phyloP scores from a whole-genome alignment of 1,284 basidiomycete species.

The Chondrostereum purpureum region DNA sequence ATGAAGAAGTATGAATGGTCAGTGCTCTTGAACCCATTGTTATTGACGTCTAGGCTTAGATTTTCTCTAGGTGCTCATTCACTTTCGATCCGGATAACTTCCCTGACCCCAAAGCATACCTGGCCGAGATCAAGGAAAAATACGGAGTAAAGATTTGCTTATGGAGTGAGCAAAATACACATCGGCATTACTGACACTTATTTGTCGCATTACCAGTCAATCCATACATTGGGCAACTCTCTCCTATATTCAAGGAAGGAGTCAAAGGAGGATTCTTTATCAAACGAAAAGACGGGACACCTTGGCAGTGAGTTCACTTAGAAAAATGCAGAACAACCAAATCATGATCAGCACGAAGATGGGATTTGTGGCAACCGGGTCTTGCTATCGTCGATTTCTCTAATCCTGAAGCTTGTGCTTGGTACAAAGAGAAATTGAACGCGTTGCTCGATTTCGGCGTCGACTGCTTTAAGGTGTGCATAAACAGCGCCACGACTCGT shows the following conservation, averaged over 20 bases:
- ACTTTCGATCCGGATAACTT: constrained; percentile 73
- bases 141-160: constrained; percentile 70
- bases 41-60: background rate
- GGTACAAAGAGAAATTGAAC: constrained; percentile 57
- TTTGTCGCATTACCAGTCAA: constrained; percentile 38
- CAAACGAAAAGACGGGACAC: constrained; percentile 59
- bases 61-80: constrained; percentile 66
- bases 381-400: constrained; percentile 67
- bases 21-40: too few relatives aligned
- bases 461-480: constrained; percentile 58
- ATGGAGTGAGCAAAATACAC: constrained; percentile 47
- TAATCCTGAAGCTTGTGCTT: constrained; percentile 61
- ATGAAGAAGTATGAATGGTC: constrained; percentile 76
- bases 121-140: constrained; percentile 59
- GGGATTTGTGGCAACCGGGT: constrained; percentile 70
- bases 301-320: constrained; percentile 55
- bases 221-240: constrained; percentile 63
- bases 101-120: constrained; percentile 63
- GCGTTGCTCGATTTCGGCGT: constrained; percentile 64
- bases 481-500: constrained; percentile 7
- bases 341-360: constrained; percentile 32
- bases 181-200: background rate
- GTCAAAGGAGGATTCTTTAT: constrained; percentile 63
- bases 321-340: background rate
- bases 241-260: constrained; percentile 65